Conservation (phyloP, 495 filamentous ascomycete genomes). For the Lasiosphaeriaceae sp. region DNA sequence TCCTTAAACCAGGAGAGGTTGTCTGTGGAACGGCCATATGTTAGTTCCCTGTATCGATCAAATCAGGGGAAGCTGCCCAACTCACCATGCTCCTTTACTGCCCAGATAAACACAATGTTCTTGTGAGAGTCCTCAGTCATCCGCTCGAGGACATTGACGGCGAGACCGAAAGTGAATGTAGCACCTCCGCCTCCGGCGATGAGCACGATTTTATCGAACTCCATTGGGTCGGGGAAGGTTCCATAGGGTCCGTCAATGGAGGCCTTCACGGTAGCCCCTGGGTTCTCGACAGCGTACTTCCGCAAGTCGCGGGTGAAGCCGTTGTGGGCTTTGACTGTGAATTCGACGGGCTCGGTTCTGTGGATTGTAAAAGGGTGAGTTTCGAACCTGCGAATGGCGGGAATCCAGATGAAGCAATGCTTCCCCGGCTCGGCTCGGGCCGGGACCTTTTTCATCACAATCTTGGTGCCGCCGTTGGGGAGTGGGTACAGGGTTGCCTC, state of each 20-base stretch:
- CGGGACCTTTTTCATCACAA: conserved; percentile 48
- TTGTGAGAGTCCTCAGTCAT: conserved; percentile 38
- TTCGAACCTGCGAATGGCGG: conserved; percentile 51
- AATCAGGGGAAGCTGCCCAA: background rate
- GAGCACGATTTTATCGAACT: conserved; percentile 54
- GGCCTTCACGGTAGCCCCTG: conserved; percentile 43
- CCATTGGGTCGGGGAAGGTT: conserved; percentile 50
- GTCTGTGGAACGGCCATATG: conserved; percentile 7
- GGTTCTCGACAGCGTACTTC: conserved; percentile 44
- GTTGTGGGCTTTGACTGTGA: conserved; percentile 52
- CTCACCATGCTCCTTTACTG: conserved; percentile 47
- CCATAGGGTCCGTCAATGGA: conserved; percentile 59
- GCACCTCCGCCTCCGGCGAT: conserved; percentile 58
- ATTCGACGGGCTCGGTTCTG: conserved; percentile 46
- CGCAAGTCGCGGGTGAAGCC: conserved; percentile 56
- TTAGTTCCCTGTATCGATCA: background rate
- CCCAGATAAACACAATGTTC: conserved; percentile 55
- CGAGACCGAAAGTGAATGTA: conserved; percentile 54
- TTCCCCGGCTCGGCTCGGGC: conserved; percentile 48
- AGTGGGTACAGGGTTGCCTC: conserved; percentile 52
- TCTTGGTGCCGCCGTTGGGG: conserved; percentile 51
- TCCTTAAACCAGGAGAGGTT: conserved; percentile 49
- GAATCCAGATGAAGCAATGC: conserved; percentile 60
- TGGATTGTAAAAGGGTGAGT: conserved; percentile 64
- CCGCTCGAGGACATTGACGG: conserved; percentile 45